Evolutionary conservation across 768 basidiomycete species (phyloP).

Genomic region (Boletellus ananiceps): DNA sequence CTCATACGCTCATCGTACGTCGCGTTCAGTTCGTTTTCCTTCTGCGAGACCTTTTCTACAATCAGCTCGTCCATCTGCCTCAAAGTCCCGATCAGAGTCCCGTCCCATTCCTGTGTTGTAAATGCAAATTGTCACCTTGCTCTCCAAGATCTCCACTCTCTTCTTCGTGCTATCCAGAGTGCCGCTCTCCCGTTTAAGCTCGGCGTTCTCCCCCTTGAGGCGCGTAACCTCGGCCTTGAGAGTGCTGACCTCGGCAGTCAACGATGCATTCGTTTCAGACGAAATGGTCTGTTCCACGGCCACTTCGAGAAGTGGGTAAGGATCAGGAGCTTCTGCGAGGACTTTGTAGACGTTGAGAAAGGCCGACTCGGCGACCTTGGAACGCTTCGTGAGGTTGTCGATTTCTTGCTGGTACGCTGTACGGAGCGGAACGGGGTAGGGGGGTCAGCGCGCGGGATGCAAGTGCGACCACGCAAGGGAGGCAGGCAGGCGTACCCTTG

Average conservation of each 20-base stretch:
- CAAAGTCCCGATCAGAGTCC: background rate
- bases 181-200: conserved; percentile 69
- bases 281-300: conserved; percentile 96
- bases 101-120: background rate
- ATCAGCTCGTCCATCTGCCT: conserved; percentile 93
- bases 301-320: conserved; percentile 92
- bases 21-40: conserved; percentile 95
- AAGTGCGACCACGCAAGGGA: background rate
- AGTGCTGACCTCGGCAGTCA: conserved; percentile 64
- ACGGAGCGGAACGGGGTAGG: background rate
- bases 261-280: conserved; percentile 33
- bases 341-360: conserved; percentile 98
- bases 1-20: conserved; percentile 94
- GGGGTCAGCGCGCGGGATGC: too few relatives aligned
- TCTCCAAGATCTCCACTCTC: conserved; percentile 76
- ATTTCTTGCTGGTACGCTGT: conserved; percentile 95
- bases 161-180: conserved; percentile 66
- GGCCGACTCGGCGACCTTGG: conserved; percentile 88
- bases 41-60: conserved; percentile 81
- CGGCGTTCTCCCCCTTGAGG: conserved; percentile 76
- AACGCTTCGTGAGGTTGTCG: conserved; percentile 89
- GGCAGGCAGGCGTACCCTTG: conserved; percentile 52
- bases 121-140: conserved; percentile 49
- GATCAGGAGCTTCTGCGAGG: conserved; percentile 94
- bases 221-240: conserved; percentile 70